Percentiles rank a stretch among this genome's conserved stretches.
Conservation (phyloP, 768 basidiomycete species). For the Leccinum sublutescens region DNA sequence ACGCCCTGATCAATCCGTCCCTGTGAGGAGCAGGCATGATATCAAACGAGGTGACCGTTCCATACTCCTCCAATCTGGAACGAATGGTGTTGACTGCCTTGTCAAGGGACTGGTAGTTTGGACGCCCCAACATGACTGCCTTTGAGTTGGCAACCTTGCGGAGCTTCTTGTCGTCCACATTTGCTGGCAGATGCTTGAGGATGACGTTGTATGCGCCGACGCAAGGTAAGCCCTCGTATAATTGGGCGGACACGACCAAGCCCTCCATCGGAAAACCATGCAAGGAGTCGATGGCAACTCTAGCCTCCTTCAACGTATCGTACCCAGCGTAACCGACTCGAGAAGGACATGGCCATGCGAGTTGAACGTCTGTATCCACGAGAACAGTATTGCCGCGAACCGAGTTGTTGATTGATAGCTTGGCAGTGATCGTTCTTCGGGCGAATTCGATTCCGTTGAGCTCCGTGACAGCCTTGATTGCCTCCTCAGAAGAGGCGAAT, state of each 20-base stretch:
- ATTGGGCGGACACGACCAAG: slow-evolving; percentile 42
- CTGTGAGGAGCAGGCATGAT: slow-evolving; percentile 50
- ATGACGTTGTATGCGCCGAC: slow-evolving; percentile 61
- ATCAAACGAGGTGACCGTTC: slow-evolving; percentile 43
- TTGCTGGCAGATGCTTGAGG: slow-evolving; percentile 52
- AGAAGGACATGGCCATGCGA: slow-evolving; percentile 60
- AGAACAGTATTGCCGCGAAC: slow-evolving; percentile 38
- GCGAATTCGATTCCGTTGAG: slow-evolving; percentile 49
- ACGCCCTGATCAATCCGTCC: slow-evolving; percentile 48
- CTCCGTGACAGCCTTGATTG: slow-evolving; percentile 47
- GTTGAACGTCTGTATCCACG: slow-evolving; percentile 52
- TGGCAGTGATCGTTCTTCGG: slow-evolving; percentile 42
- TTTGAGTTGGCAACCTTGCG: slow-evolving; percentile 45
- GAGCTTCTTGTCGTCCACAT: slow-evolving; percentile 41
- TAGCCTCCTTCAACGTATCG: slow-evolving; percentile 44
- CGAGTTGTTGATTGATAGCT: slow-evolving; percentile 42
- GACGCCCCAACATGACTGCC: slow-evolving; percentile 51
- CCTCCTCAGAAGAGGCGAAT: slow-evolving; percentile 48
- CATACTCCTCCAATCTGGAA: slow-evolving; percentile 37
- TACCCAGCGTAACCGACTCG: slow-evolving; percentile 66
- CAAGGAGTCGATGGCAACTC: slow-evolving; percentile 46
- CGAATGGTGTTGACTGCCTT: slow-evolving; percentile 39
- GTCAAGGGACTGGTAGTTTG: slow-evolving; percentile 41
- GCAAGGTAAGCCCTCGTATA: slow-evolving; percentile 58
- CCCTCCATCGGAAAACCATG: slow-evolving; percentile 38